A percentile compares a stretch with the other conserved stretches of the same genome.
Conservation (phyloP, 2,329 filamentous ascomycete species). For the Sporothrix variecibatus region DNA sequence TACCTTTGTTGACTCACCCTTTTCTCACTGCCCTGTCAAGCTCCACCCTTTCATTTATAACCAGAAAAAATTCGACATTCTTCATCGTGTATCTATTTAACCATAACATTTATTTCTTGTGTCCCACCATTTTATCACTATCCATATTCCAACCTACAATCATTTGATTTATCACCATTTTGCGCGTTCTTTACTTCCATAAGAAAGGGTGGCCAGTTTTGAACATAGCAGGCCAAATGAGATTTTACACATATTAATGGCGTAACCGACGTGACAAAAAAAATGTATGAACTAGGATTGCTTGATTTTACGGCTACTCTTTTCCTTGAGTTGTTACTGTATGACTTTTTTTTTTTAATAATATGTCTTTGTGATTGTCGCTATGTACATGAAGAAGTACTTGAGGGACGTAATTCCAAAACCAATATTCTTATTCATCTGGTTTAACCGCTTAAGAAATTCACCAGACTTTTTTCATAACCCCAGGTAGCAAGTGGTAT, state of each 20-base stretch:
- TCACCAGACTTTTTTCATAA: background rate
- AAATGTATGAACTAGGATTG: background rate
- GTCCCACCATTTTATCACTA: background rate
- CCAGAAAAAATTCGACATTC: background rate
- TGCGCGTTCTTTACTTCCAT: background rate
- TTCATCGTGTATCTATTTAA: constrained; percentile 11
- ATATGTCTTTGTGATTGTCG: background rate
- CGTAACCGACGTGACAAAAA: background rate
- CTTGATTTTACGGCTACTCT: background rate
- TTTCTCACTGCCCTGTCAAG: background rate
- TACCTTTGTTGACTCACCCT: background rate
- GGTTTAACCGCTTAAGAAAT: background rate
- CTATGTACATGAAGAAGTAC: background rate
- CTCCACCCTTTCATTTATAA: background rate
- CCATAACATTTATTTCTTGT: background rate
- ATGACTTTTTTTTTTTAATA: background rate
- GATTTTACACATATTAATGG: background rate
- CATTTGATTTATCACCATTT: constrained; percentile 1
- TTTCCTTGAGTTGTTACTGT: too few relatives aligned
- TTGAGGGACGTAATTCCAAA: background rate
- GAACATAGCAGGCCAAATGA: background rate
- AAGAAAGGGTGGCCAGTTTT: background rate
- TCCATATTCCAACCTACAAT: background rate
- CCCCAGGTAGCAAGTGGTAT: background rate
- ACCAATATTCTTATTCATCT: background rate